Evolutionary conservation across 345 rosid species (phyloP), one percentile per base, ranked within the genome.

Genomic region (Eutrema heterophyllum): DNA sequence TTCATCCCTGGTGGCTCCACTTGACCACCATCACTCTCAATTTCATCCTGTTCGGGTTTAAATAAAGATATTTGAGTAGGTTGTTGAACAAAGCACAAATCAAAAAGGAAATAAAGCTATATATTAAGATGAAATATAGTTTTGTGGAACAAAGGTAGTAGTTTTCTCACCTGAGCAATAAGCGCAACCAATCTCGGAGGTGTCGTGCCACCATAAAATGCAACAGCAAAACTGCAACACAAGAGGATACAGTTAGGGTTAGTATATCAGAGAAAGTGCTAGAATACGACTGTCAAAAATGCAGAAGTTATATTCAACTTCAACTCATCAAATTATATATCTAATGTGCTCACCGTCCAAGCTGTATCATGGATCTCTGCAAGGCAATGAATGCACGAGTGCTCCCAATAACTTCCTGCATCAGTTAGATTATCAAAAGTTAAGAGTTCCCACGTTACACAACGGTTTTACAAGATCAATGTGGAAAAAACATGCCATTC

Each of bases 1-100:
- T 92, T 90, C 87, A 95, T 89, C 83, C 97, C 99, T 3, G 97
- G 96, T 63, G 93, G 96, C 86, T 95, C 99, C 64, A 87, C 68
- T 81, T 95, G 99, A 64, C 87, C 91, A 80, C 86, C 92, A 57
- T 79, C 85, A 65, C 80, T 83, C 72, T 69, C 68, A 48, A 92
- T 83, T 77, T 95, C 97, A 51, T 90, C 97, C 99, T 95, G 89
- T 55, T 69, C 48, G 57, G 65, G 56, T 78, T 71, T 40, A 59
- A n/a, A 55, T 50, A 48, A 81, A 64, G 33, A 43, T 12, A 57
- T 21, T 35, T 15, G 39, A 64, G 62, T 54, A 76, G 5, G 49
- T 62, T 56, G 44, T 35, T 30, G n/a, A 70, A 64, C 21, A 74
- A 74, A 12, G 58, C 51, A 55, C 16, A 73, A n/a, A 50, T 32